Base-by-base conservation (phyloP, 2,329 filamentous ascomycete species). In the Coniochaeta ligniaria region DNA sequence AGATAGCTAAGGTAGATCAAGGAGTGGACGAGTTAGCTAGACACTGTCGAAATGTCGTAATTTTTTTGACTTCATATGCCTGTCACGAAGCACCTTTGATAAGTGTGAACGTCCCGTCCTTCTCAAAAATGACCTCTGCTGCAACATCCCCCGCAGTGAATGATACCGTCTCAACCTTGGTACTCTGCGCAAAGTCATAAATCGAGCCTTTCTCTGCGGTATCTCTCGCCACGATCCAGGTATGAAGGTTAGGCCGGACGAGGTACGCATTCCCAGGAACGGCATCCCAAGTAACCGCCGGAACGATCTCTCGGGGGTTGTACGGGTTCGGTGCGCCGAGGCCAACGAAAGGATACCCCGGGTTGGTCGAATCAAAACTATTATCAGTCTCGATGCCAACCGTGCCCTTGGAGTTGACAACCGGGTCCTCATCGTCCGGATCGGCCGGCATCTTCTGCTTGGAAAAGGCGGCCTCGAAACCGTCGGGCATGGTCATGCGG, bases 401-500 rank as follows among this genome's bases (percentile, higher is more conserved):
- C 6, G 22, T 47, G 12, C 43, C 43, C 43, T 47, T 47, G 9
- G 60, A 59, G n/a, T 54, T 59, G 26, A 31, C 33, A 12, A 65
- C 62, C 17, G 60, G 58, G 47, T 61, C 50, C 17, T 63, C 58
- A 35, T 62, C 61, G 5, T 62, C 63, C 11, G 43, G 24, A 14
- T 50, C 59, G 33, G 61, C 63, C n/a, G 58, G 60, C n/a, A 66
- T 59, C 59, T 66, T 67, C 4, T 2, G 20, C 22, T 47, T 47
- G 22, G 22, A 47, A 11, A 47, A 47, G 20, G 43, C 43, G 11
- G 43, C 43, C 43, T 47, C 43, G 43, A 6, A 47, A 8, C 43
- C 43, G 11, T 47, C 43, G 22, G 22, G 43, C 43, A 47, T 47
- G 20, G 43, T 47, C 43, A 47, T 47, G 5, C 20, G 17, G 22